These are phyloP conservation scores for Vitis riparia DNA, from an alignment of 164 flowering plant species.

Conservation along the genomic window DNA sequence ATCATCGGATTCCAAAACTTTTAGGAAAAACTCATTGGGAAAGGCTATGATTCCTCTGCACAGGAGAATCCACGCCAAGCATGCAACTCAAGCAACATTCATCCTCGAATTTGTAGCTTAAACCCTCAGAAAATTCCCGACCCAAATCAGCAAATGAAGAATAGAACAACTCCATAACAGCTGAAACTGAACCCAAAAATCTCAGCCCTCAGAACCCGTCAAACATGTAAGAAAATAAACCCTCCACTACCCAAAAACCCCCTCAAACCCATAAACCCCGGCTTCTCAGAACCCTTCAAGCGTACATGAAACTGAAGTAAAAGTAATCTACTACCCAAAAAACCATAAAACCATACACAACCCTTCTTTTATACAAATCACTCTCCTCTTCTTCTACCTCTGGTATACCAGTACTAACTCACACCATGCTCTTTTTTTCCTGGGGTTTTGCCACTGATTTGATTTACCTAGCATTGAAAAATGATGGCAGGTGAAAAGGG, in stretches of 20 bases:
- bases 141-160: constrained; percentile 34
- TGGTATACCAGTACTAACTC: constrained; percentile 13
- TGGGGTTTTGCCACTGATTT: constrained; percentile 22
- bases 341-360: constrained; percentile 9
- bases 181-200: constrained; percentile 20
- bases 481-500: constrained; percentile 19
- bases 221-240: constrained; percentile 11
- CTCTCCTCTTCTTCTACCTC: constrained; percentile 8
- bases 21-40: constrained; percentile 36
- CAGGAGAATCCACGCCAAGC: constrained; percentile 14
- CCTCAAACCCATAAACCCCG: constrained; percentile 7
- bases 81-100: constrained; percentile 20
- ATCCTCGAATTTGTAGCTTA: constrained; percentile 27
- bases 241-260: constrained; percentile 31
- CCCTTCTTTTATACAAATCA: constrained; percentile 1
- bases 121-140: constrained; percentile 17
- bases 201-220: constrained; percentile 22
- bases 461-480: constrained; percentile 20
- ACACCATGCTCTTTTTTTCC: constrained; percentile 15
- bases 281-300: too few species aligned
- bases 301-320: too few species aligned
- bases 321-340: constrained; percentile 1
- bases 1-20: constrained; percentile 63
- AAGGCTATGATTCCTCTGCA: constrained; percentile 26
- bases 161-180: constrained; percentile 32